Evolutionary conservation across 805 yeast species (phyloP), one percentile per base, ranked within the genome.

Genomic region (Lipomyces kockii): DNA sequence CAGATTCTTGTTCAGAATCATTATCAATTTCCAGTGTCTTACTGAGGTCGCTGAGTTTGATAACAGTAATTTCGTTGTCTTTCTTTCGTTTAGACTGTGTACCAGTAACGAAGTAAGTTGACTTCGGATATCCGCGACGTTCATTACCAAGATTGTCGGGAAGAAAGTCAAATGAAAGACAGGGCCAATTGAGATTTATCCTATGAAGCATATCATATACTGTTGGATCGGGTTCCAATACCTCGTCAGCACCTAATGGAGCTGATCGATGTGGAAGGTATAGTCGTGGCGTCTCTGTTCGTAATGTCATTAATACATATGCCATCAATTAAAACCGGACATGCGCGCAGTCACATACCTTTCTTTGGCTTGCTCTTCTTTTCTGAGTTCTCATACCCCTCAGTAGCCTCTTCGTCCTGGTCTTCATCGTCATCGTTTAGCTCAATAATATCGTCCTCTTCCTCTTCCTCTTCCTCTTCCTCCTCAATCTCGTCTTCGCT

Each of bases 121-220:
- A 84, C 54, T 96, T 97, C 3, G 99, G 99, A 75, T 87, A 95
- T 56, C 85, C 84, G 80, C 97, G 86, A 81, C 99, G 89, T 78
- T 92, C 98, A 61, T 85, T 82, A 11, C 99, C 99, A 67, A 91
- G 82, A 62, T 83, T 82, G 77, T 95, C 99, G 5, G 97, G 97
- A 62, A 95, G 80, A 25, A 95, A 81, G 76, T 94, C 98, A 68
- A 95, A 83, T 2, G 98, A 92, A 76, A 95, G 81, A 80, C 98
- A 92, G 12, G 99, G 98, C 98, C 98, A 95, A 74, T 97, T 96
- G 79, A 94, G 81, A 78, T 91, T 91, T 67, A 94, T 91, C 74
- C 90, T 91, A 79, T 95, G 99, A 66, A 95, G 81, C 98, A 95
- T 95, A 75, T 94, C 97, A 78, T 95, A 95, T 2, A 94, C 97